phyloP scores from a whole-genome alignment of 257 asterid genomes.

The Anisodus tanguticus region DNA sequence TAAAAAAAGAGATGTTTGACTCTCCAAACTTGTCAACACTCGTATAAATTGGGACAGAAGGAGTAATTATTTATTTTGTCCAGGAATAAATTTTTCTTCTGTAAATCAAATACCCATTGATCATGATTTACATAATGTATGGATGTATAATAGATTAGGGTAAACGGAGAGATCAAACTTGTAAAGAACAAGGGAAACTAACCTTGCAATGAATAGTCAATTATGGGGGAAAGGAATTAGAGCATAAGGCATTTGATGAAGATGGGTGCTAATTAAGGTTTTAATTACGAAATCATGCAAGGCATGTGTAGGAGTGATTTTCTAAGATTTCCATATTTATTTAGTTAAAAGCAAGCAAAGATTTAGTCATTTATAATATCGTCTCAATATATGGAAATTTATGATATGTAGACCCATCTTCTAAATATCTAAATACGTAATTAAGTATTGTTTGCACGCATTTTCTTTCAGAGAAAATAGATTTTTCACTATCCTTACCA shows the following conservation, averaged over 20 bases:
- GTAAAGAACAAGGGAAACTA: slow-evolving; percentile 6
- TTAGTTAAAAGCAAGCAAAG: slow-evolving; percentile 6
- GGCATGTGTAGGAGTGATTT: not conserved
- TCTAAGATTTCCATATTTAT: not conserved
- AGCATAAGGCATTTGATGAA: not conserved
- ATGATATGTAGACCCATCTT: not conserved
- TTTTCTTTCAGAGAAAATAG: not conserved
- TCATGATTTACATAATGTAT: not conserved
- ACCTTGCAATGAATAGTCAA: slow-evolving; percentile 16
- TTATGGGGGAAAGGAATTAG: not conserved
- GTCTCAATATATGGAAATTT: not conserved
- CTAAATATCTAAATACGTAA: not conserved
- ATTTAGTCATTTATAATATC: not conserved
- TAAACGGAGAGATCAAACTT: not conserved
- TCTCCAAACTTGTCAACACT: too few relatives aligned
- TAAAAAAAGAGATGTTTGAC: too few relatives aligned
- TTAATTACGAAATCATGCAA: not conserved
- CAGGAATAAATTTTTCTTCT: not conserved
- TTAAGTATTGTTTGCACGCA: not conserved
- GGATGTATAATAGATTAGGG: not conserved
- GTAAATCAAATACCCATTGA: not conserved
- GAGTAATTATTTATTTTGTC: not conserved
- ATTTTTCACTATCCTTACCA: not conserved
- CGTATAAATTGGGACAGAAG: too few relatives aligned
- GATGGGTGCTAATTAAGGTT: slow-evolving; percentile 2